Base-by-base conservation (phyloP, 106 monocot genomes). In the Narthecium ossifragum region DNA sequence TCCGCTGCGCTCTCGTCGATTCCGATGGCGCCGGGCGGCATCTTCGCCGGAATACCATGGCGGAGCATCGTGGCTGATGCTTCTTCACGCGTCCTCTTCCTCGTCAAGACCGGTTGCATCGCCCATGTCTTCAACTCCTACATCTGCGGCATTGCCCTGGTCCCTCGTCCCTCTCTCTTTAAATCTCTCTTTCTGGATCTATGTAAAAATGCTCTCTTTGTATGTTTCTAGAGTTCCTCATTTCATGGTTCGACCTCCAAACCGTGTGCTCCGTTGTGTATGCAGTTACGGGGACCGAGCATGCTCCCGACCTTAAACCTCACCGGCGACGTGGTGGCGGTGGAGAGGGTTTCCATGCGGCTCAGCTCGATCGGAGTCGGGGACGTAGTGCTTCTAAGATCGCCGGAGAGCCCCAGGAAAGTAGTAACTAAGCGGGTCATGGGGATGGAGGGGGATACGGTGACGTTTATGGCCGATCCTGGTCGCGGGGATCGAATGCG, bases 221-320 rank as follows among this genome's bases (percentile, higher is more conserved):
- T 36, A 6, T 36, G 7, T 5, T 36, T 10, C 10, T 6, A 36
- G 10, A 36, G 10, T 36, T 36, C 10, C 7, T 36, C 7, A 36
- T 10, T 36, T 59, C 24, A 21, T n/a, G 12, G 18, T 31, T 48
- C 21, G 27, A 50, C n/a, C 21, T 48, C 28, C 27, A 33, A 15
- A 27, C 25, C 5, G 5, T 36, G 10, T 36, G 36, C 18, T 48
- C 13, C 36, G 5, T 51, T 26, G 24, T 8, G 22, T 20, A 17
- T 34, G 12, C 27, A 87, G 84, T 65, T 73, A 30, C 34, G 55
- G 20, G 93, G 93, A 8, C 80, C 93, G 20, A 94, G 93, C 77
- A 94, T 94, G 94, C 75, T 90, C 27, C 94, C 94, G 6, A 63
- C 86, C 8, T 20, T 94, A 22, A 90, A 86, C 64, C 24, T 78